A percentile compares a stretch with the other conserved stretches of the same genome.
phyloP scores from a whole-genome alignment of 2,329 filamentous ascomycete species.

The Bipolaris victoriae region DNA sequence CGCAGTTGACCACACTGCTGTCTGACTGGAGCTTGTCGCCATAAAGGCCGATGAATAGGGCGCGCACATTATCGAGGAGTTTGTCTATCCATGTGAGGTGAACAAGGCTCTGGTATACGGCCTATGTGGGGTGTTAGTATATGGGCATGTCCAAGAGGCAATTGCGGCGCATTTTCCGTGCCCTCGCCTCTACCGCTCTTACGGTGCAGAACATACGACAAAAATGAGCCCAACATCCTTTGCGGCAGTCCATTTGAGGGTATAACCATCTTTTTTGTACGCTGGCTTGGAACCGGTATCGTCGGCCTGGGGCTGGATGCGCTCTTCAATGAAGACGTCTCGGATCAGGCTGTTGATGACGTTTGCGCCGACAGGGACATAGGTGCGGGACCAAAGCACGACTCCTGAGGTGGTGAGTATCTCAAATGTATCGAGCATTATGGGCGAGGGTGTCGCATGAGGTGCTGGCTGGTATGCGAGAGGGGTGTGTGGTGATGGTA shows the following conservation, averaged over 20 bases:
- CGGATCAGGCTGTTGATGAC: constrained; percentile 94
- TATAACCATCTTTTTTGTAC: constrained; percentile 92
- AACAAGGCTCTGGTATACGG: constrained; percentile 93
- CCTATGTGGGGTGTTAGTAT: constrained; percentile 58
- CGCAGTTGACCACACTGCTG: constrained; percentile 77
- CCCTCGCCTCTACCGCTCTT: background rate
- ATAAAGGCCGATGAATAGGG: constrained; percentile 89
- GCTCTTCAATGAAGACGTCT: constrained; percentile 98
- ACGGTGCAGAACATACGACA: constrained; percentile 66
- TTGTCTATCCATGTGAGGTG: constrained; percentile 98
- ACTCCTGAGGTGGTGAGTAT: constrained; percentile 95
- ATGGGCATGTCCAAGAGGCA: background rate
- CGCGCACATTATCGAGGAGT: constrained; percentile 91
- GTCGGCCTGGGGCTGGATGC: constrained; percentile 66
- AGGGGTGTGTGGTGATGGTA: constrained; percentile 7
- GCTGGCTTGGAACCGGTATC: constrained; percentile 70
- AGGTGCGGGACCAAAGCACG: constrained; percentile 92
- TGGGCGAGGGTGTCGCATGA: constrained; percentile 8
- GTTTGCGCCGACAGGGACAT: constrained; percentile 77
- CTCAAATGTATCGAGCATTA: constrained; percentile 95
- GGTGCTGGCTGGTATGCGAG: constrained; percentile 6
- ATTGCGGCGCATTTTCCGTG: background rate
- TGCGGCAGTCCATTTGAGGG: constrained; percentile 87
- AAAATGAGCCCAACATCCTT: constrained; percentile 96
- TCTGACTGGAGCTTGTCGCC: constrained; percentile 84